Evolutionary conservation across 257 asterid genomes (phyloP), one percentile per base, ranked within the genome.

Genomic region (Nicotiana tabacum): DNA sequence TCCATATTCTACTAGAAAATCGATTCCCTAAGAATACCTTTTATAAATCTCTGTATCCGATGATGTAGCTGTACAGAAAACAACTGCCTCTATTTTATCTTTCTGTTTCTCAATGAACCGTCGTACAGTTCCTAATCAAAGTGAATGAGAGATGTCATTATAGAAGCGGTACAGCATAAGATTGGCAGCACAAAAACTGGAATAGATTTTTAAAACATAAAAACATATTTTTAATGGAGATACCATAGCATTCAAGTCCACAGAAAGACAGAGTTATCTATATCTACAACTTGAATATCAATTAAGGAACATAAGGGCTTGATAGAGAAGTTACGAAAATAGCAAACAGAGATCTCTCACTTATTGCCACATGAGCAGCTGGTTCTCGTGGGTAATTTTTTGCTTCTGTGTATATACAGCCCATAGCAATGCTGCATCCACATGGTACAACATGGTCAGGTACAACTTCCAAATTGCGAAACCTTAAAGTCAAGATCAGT

Each of bases 351-450:
- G 83, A 57, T 30, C 82, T 81, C 98, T 89, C 83, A 96, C 99
- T 90, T 86, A 96, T 96, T 85, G 99, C 98, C 76, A 96, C 98
- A 84, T 96, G 99, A 8, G 99, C 98, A 86, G 99, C 98, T 77
- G 97, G 99, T 91, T 96, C 99, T 83, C 99, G 93, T 21, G 98
- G 99, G 87, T 94, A 96, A 87, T 91, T 92, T 88, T 96, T 96
- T 82, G 96, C 88, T 87, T 96, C 98, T 16, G 98, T 94, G 86
- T 96, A 96, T 88, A 96, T 92, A 88, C 99, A 96, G 70, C 97
- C 98, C 87, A 89, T 83, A 32, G 98, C 98, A 89, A 96, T 91
- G 90, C 99, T 96, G 92, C 91, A 91, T 46, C 84, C 33, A 66
- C 82, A 88, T 48, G 35, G 69, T 72, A 77, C 33, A 78, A 85